Evolutionary conservation across 1,284 basidiomycete species (phyloP), one percentile per base, ranked within the genome.

Genomic region (Tausonia pullulans): DNA sequence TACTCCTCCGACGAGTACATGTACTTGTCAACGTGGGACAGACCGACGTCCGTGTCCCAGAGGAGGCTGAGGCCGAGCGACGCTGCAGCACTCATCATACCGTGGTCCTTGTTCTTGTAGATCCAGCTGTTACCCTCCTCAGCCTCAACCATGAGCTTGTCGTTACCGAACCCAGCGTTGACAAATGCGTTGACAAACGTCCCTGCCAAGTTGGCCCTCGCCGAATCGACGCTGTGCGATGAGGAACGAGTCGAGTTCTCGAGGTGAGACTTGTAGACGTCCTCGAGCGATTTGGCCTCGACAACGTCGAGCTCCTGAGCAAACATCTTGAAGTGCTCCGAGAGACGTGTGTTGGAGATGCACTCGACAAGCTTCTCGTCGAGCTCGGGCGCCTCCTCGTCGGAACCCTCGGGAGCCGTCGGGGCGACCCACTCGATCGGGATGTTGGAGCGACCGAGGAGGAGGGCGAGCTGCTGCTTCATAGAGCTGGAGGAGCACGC

Each of bases 181-280:
- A 98, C 96, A 70, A 98, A 98, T 0, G 93, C 96, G 73, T 99
- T 98, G 68, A 99, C 96, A 71, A 98, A 98, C 1, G 94, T 96
- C 7, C 92, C 89, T 1, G 96, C 95, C 63, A 98, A 78, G 76
- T 98, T 98, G 63, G 87, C 93, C 67, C 90, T 83, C 13, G 95
- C 95, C 11, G 94, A 98, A 74, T 98, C 94, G 61, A 96, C 86
- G 64, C 85, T 87, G 1, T 86, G 80, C 1, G 84, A 80, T 2
- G 71, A 64, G 57, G 46, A 52, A 82, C 71, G 74, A 86, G 90
- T 81, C 2, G 87, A 85, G 71, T 88, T 90, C 74, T 98, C 95
- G 27, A 98, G 81, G 78, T 99, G 94, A 6, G 87, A 86, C 77
- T 98, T 99, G 81, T 98, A 99, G 45, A 98, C 90, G 75, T 98